Base-by-base conservation (phyloP, 2,329 filamentous ascomycete genomes). In the Volutella citrinella region DNA sequence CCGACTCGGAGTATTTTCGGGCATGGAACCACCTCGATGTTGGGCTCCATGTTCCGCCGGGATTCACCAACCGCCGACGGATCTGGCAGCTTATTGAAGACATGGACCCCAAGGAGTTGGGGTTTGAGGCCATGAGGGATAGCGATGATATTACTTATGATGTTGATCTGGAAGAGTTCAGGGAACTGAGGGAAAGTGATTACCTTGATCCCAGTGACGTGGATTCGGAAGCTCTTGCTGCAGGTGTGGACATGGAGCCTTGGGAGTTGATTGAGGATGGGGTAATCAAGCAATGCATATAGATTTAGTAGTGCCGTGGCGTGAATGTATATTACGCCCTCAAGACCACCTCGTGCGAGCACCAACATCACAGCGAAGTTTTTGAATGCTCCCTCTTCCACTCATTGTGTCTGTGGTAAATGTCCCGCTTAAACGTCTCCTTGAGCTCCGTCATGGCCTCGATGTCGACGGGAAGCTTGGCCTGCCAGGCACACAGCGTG, bases 391-490 rank as follows among this genome's bases (percentile, higher is more conserved):
- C 3, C 6, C 19, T 10, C 15, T 38, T 41, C 49, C 49, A 52
- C 0, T 14, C 23, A 5, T 31, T 23, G 5, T 40, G 48, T 43
- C 67, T 67, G 4, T 49, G 53, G 32, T 69, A 71, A 5, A 71
- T 51, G 39, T 66, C 65, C 8, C 47, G 54, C 2, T 66, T 57
- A 30, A 70, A 69, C 0, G 48, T 55, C 38, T 70, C 56, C 54
- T 70, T 71, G 34, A 71, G 37, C 5, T 47, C 49, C 0, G 34
- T 25, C 3, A 63, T 39, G 1, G 39, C 15, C 0, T 32, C 33
- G 1, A 8, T 33, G 9, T 52, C 45, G 3, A 64, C 15, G 2
- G 66, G 65, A 16, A 69, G n/a, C 11, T 45, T 24, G 6, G 63
- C 51, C 36, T 68, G 65, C 3, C 67, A 17, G 13, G 66, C 66